These are phyloP conservation scores for Colletotrichum gloeosporioides DNA, from an alignment of 2,329 filamentous ascomycete genomes.

Conservation along the genomic window DNA sequence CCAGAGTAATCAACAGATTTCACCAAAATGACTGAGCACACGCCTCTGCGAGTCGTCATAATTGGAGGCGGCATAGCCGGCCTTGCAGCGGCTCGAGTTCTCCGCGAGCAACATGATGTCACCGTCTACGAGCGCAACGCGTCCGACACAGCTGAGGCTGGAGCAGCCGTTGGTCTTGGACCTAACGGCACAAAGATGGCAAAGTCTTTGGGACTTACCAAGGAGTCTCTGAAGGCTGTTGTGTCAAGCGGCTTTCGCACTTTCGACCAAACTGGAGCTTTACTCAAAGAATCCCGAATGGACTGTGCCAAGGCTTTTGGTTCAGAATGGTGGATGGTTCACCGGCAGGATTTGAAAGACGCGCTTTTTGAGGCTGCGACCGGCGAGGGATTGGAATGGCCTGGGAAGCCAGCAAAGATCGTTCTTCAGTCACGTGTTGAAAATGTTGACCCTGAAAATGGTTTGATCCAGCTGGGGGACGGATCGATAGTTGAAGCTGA, in stretches of 20 bases:
- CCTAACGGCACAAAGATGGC: not conserved
- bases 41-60: not conserved
- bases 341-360: not conserved
- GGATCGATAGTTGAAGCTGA: not conserved
- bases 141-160: not conserved
- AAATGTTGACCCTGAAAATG: not conserved
- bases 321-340: not conserved
- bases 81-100: not conserved
- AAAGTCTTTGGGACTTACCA: not conserved
- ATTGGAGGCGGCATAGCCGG: not conserved
- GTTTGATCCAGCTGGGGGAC: not conserved
- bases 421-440: not conserved
- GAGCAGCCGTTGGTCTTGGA: not conserved
- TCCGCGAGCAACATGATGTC: not conserved
- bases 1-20: not conserved
- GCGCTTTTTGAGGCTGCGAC: not conserved
- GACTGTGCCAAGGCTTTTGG: not conserved
- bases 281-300: not conserved
- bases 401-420: not conserved
- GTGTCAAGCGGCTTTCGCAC: not conserved
- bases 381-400: not conserved
- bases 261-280: not conserved
- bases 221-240: not conserved
- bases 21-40: not conserved
- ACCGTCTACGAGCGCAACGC: not conserved